Conservation (phyloP, 805 yeast species). For the Osmozyma mogii region DNA sequence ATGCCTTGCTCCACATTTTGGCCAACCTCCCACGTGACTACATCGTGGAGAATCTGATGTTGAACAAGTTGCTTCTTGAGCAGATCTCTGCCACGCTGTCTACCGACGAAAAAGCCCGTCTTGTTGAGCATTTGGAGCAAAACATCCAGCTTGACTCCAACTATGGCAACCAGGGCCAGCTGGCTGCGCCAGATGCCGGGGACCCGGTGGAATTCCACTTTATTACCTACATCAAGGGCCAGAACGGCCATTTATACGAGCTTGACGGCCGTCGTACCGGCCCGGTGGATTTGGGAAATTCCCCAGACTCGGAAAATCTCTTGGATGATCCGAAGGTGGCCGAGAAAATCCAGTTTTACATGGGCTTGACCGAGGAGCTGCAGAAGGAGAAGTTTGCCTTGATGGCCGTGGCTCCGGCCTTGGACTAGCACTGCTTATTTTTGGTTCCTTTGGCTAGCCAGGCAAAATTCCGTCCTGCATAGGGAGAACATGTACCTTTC, state of each 20-base stretch:
- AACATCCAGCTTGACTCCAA: constrained; percentile 33
- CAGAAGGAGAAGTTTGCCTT: constrained; percentile 63
- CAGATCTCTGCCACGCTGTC: constrained; percentile 14
- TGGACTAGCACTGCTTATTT: no score
- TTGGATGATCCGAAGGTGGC: constrained; percentile 44
- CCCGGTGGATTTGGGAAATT: constrained; percentile 54
- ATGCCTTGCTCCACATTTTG: constrained; percentile 66
- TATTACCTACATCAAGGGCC: constrained; percentile 57
- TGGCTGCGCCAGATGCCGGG: constrained; percentile 57
- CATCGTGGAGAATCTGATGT: constrained; percentile 30
- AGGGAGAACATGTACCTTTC: no score
- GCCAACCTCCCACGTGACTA: constrained; percentile 40
- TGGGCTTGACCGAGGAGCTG: constrained; percentile 51
- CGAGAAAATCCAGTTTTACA: constrained; percentile 56
- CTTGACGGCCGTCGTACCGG: constrained; percentile 84
- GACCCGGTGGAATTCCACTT: constrained; percentile 59
- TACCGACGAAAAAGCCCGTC: constrained; percentile 28
- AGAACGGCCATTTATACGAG: constrained; percentile 60
- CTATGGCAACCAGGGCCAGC: constrained; percentile 49
- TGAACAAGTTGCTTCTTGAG: constrained; percentile 15
- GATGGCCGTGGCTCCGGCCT: constrained; percentile 71
- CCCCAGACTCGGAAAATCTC: constrained; percentile 35
- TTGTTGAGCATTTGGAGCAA: constrained; percentile 41
- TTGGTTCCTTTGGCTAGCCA: no score
- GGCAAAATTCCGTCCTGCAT: no score